These are phyloP conservation scores for Malus hybrid DNA, from an alignment of 331 rosid species.

Conservation along the genomic window DNA sequence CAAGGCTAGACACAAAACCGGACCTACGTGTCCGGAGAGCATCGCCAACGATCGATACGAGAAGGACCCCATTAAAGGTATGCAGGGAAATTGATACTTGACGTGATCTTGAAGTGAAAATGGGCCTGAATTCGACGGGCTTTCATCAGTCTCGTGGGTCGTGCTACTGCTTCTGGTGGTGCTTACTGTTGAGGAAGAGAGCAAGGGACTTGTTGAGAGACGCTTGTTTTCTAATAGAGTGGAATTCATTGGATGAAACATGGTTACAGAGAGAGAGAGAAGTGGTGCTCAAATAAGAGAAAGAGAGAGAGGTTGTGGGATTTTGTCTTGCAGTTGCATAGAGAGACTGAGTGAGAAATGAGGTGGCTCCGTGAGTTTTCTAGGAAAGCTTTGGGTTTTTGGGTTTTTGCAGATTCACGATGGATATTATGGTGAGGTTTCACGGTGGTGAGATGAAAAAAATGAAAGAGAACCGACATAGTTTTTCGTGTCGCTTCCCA, in stretches of 20 bases:
- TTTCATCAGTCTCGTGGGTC: conserved; percentile 36
- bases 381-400: too few relatives aligned
- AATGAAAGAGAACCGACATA: too few relatives aligned
- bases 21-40: conserved; percentile 64
- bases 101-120: conserved; percentile 17
- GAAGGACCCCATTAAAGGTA: conserved; percentile 22
- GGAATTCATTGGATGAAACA: conserved; percentile 2
- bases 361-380: too few relatives aligned
- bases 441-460: too few relatives aligned
- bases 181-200: conserved; percentile 25
- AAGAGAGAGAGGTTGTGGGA: too few relatives aligned
- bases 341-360: too few relatives aligned
- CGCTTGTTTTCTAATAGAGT: conserved; percentile 13
- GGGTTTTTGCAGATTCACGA: too few relatives aligned
- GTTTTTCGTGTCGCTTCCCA: too few relatives aligned
- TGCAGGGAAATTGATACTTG: conserved; percentile 1
- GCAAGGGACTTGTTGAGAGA: conserved; percentile 23
- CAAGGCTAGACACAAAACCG: conserved; percentile 66
- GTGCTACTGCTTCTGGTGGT: conserved; percentile 6
- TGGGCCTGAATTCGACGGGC: conserved; percentile 17
- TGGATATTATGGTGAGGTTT: too few relatives aligned
- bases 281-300: neutral
- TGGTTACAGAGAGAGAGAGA: neutral
- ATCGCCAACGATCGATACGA: conserved; percentile 48
- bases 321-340: too few relatives aligned